phyloP scores from a whole-genome alignment of 2,329 filamentous ascomycete species.

The Ophiostoma sp. region DNA sequence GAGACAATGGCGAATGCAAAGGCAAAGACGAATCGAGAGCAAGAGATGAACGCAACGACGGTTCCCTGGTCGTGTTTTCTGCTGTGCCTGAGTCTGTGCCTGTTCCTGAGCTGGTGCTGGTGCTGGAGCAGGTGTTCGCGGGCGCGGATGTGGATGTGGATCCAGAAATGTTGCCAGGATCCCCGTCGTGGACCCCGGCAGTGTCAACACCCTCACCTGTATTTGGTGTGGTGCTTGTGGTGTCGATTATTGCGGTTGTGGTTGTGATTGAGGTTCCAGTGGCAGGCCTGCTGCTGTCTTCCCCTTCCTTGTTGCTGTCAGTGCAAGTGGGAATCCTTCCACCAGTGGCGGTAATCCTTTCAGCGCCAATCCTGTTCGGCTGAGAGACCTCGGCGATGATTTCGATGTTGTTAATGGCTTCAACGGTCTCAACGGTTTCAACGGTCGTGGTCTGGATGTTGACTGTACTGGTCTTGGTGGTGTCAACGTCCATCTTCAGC shows the following conservation, averaged over 20 bases:
- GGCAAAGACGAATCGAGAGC: background rate
- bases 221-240: background rate
- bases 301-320: background rate
- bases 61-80: background rate
- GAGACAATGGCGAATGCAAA: background rate
- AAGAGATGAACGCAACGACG: conserved; percentile 7
- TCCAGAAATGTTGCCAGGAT: conserved; percentile 10
- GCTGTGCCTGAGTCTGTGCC: background rate
- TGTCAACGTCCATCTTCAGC: conserved; percentile 15
- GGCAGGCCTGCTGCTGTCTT: background rate
- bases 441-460: background rate
- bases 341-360: background rate
- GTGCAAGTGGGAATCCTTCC: conserved; percentile 4
- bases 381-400: background rate
- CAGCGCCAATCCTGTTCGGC: background rate
- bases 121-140: background rate
- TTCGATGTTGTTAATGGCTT: background rate
- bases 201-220: background rate
- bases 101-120: background rate
- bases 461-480: background rate
- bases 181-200: conserved; percentile 23
- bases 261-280: background rate
- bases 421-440: background rate
- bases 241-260: background rate
- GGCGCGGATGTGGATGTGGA: background rate